A percentile compares a stretch with the other conserved stretches of the same genome.
Evolutionary conservation across 2,329 filamentous ascomycete species (phyloP).

Genomic region (Penicillium fuscoglaucum): DNA sequence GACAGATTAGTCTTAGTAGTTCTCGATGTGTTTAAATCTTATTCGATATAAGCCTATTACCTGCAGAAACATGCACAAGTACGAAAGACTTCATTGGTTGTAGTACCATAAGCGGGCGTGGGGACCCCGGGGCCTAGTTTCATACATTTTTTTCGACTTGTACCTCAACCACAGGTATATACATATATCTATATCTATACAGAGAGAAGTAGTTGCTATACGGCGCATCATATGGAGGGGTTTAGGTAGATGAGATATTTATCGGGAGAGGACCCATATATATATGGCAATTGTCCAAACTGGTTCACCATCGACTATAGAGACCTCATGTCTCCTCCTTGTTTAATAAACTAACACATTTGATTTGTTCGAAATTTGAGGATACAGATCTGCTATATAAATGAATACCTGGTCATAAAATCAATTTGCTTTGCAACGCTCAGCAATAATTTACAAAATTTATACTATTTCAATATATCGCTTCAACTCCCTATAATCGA

Average conservation of each 20-base stretch:
- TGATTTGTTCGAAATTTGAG: background rate
- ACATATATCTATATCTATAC: too few species aligned
- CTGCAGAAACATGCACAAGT: slow-evolving; percentile 2
- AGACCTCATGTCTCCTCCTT: background rate
- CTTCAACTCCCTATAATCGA: slow-evolving; percentile 63
- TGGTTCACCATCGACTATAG: background rate
- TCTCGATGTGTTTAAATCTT: background rate
- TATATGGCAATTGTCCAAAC: background rate
- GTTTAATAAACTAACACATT: background rate
- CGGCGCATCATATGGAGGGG: too few species aligned
- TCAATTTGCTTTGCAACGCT: background rate
- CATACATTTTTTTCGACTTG: background rate
- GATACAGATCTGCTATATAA: background rate
- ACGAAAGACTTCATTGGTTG: background rate
- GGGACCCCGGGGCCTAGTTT: background rate
- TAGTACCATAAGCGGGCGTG: background rate
- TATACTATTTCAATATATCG: slow-evolving; percentile 73
- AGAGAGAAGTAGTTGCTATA: too few species aligned
- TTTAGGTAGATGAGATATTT: too few species aligned
- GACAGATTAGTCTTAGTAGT: too few species aligned
- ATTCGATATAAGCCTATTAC: background rate
- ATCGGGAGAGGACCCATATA: too few species aligned
- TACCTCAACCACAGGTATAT: background rate
- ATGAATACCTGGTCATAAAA: background rate
- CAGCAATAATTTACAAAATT: background rate